phyloP scores from a whole-genome alignment of 2,329 filamentous ascomycete species.

The Pyrenochaeta sp. region DNA sequence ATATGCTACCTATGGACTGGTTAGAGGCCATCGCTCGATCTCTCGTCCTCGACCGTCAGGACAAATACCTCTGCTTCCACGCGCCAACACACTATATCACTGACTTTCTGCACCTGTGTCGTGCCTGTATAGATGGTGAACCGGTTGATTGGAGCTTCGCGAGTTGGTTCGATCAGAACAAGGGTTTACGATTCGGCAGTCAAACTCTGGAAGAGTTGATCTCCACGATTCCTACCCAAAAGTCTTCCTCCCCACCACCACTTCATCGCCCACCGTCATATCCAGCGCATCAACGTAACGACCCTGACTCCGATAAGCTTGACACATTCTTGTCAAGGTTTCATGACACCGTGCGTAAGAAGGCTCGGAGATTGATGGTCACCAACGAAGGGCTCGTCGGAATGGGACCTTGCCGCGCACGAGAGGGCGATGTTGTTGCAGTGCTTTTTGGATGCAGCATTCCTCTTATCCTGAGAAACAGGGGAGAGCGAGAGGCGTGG shows the following conservation, averaged over 20 bases:
- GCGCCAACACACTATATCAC: slow-evolving; percentile 34
- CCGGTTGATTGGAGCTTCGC: slow-evolving; percentile 36
- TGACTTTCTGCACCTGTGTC: slow-evolving; percentile 39
- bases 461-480: slow-evolving; percentile 41
- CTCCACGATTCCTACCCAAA: slow-evolving; percentile 7
- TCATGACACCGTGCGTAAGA: slow-evolving; percentile 40
- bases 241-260: slow-evolving; percentile 10
- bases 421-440: slow-evolving; percentile 40
- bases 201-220: slow-evolving; percentile 27
- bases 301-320: slow-evolving; percentile 21
- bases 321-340: slow-evolving; percentile 41
- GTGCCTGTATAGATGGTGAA: slow-evolving; percentile 26
- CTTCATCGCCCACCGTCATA: slow-evolving; percentile 24
- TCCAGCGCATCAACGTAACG: slow-evolving; percentile 17
- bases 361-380: slow-evolving; percentile 39
- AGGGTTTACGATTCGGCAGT: slow-evolving; percentile 22
- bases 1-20: slow-evolving; percentile 25
- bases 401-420: slow-evolving; percentile 39
- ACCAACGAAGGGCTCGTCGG: slow-evolving; percentile 35
- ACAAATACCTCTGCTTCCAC: slow-evolving; percentile 42
- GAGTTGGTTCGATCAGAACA: slow-evolving; percentile 39
- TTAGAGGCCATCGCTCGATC: slow-evolving; percentile 34
- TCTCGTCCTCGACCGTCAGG: slow-evolving; percentile 38
- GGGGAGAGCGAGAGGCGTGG: slow-evolving; percentile 25
- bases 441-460: slow-evolving; percentile 49